Evolutionary conservation across 75 land plant species (phyloP), one percentile per base, ranked within the genome.

Genomic region (Pseudotsuga menziesii): DNA sequence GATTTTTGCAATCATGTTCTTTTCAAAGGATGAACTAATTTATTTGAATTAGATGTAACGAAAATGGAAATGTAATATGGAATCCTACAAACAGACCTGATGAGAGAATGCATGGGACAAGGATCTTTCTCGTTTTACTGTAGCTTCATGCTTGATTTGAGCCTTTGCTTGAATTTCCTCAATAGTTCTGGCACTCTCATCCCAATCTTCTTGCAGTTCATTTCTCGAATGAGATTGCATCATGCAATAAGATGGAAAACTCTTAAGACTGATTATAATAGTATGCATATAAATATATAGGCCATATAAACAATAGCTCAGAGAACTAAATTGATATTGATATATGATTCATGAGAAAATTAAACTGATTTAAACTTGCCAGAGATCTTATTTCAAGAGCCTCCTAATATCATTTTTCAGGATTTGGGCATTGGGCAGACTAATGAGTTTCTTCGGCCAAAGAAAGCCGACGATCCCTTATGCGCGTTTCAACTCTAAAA

Each of bases 21-120:
- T 48, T 48, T 48, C 54, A 48, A 0, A 9, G 48, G 12, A 48
- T 48, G 54, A 12, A 9, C 11, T 11, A 48, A 48, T 12, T 48
- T 48, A 48, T 48, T 48, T 48, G 54, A 9, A 11, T 9, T 48
- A 48, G 9, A 48, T 9, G 12, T 48, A 48, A 48, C 9, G 54
- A 1, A 9, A 48, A 8, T 2, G 54, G 11, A 48, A 48, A 48
- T 9, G 54, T 48, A 48, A 48, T 48, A 9, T 48, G n/a, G n/a
- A n/a, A n/a, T n/a, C n/a, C n/a, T 15, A 3, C 13, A 36, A 19
- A 26, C 16, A 7, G 27, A 95, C 98, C 87, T 93, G 98, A 57
- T 96, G 92, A 54, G 98, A 91, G 72, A 94, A 89, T 14, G 98
- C 88, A 26, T 93, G 87, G 39, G 98, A 88, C 52, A 94, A 83